Conservation (phyloP, 768 basidiomycete species). For the Pleurotus tuber-regium region DNA sequence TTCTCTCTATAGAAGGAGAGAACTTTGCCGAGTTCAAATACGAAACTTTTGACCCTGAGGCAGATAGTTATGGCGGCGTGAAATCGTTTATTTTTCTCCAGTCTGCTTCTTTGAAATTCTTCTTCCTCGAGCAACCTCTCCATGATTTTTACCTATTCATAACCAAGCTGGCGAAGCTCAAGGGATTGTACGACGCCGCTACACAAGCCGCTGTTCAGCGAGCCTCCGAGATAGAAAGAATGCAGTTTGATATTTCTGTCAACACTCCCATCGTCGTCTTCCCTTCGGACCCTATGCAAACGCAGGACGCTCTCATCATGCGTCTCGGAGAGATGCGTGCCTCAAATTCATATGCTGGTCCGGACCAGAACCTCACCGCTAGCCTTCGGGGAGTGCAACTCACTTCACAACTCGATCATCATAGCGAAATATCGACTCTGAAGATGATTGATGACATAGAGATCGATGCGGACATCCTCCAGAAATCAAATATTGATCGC, state of each 20-base stretch:
- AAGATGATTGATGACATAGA: conserved; percentile 94
- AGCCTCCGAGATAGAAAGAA: conserved; percentile 90
- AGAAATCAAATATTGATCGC: conserved; percentile 56
- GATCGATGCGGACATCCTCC: conserved; percentile 64
- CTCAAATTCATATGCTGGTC: conserved; percentile 64
- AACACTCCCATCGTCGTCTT: conserved; percentile 92
- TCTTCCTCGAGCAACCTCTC: conserved; percentile 90
- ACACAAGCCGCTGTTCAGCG: conserved; percentile 89
- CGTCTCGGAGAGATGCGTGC: conserved; percentile 89
- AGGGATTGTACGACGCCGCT: conserved; percentile 92
- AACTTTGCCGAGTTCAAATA: conserved; percentile 94
- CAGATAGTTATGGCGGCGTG: conserved; percentile 69
- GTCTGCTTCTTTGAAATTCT: conserved; percentile 87
- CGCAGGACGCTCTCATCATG: conserved; percentile 71
- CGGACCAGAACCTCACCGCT: conserved; percentile 62
- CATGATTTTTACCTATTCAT: conserved; percentile 83
- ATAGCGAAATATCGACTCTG: conserved; percentile 48
- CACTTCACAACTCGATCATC: conserved; percentile 60
- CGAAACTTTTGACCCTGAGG: conserved; percentile 81
- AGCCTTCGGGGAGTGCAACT: conserved; percentile 83
- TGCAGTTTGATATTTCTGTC: conserved; percentile 89
- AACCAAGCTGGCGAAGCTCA: conserved; percentile 83
- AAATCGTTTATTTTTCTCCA: conserved; percentile 80
- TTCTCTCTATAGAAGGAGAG: conserved; percentile 91
- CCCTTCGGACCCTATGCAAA: conserved; percentile 62